Evolutionary conservation across 2,329 filamentous ascomycete genomes (phyloP).

Genomic region (Boeremia exigua): DNA sequence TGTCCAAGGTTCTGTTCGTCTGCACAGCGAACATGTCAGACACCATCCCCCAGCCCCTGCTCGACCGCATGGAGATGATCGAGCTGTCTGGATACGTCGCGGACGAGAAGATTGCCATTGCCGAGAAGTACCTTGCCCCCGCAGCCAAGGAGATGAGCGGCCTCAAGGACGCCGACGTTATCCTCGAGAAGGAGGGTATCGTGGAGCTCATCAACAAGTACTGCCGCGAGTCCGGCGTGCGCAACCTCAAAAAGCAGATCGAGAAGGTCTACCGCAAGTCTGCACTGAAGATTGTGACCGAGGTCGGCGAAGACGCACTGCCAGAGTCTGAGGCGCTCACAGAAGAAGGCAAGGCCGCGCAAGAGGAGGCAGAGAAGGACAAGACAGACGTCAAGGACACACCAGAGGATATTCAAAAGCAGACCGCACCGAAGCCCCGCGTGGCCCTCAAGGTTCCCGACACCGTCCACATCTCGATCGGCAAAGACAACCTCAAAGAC

Average conservation of each 20-base stretch:
- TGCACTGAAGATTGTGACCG: slow-evolving; percentile 94
- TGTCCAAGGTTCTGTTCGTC: slow-evolving; percentile 97
- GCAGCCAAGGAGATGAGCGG: slow-evolving; percentile 94
- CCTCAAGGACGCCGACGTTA: slow-evolving; percentile 87
- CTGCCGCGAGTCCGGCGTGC: slow-evolving; percentile 94
- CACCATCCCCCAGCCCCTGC: slow-evolving; percentile 89
- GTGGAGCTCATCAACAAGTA: slow-evolving; percentile 98
- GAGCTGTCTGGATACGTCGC: slow-evolving; percentile 94
- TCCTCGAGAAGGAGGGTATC: slow-evolving; percentile 83
- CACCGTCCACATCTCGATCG: slow-evolving; percentile 82
- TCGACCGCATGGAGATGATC: slow-evolving; percentile 98
- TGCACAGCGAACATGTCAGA: slow-evolving; percentile 99
- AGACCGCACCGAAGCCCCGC: slow-evolving; percentile 71
- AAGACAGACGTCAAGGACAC: slow-evolving; percentile 67
- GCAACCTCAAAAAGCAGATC: slow-evolving; percentile 98
- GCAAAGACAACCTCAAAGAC: slow-evolving; percentile 89
- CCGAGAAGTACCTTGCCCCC: slow-evolving; percentile 88
- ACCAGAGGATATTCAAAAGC: slow-evolving; percentile 61
- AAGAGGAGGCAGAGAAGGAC: slow-evolving; percentile 74
- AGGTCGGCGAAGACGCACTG: slow-evolving; percentile 83
- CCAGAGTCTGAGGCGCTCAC: slow-evolving; percentile 83
- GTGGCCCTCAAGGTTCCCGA: slow-evolving; percentile 84
- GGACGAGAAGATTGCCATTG: slow-evolving; percentile 99
- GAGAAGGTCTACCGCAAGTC: slow-evolving; percentile 99
- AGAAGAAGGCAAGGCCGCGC: slow-evolving; percentile 80